Evolutionary conservation across 768 basidiomycete genomes (phyloP), one percentile per base, ranked within the genome.

Genomic region (Pulveroboletus sp.): DNA sequence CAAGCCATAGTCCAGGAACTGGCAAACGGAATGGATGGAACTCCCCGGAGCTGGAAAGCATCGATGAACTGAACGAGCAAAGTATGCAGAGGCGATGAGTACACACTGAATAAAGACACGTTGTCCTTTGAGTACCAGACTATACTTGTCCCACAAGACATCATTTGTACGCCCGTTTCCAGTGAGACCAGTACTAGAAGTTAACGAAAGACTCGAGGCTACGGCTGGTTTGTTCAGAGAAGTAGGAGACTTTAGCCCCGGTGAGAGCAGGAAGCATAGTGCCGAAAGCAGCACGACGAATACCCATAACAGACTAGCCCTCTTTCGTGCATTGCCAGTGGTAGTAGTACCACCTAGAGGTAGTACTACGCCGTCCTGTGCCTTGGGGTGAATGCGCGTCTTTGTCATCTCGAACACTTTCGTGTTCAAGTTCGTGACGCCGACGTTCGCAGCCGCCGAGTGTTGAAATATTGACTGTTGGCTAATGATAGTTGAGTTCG

Each of bases 21-120:
- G 88, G 90, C 8, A 92, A 69, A 20, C 88, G 80, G 70, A 87
- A 92, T 1, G 87, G 80, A 58, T 91, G 90, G 64, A 90, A 89
- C 64, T 91, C 90, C 49, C 90, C 90, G 1, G 87, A 88, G 57
- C 89, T 90, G 50, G 34, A 21, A 17, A 32, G 33, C 16, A 35
- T 7, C 23, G 43, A 32, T 27, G 13, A 36, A 45, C 17, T 23
- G 17, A 10, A 14, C 10, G 40, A 5, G 16, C 13, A 27, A 13
- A 9, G 43, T 48, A 20, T n/a, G 32, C 6, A n/a, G 41, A 42
- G 14, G 41, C 42, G 40, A 13, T 6, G 52, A 44, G 6, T 24
- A 74, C 82, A 45, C 67, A 87, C 87, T 87, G 77, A 4, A 90
- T 64, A 55, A 90, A 87, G 17, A 87, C 63, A 14, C 89, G 74